Percentiles rank a stretch among this genome's conserved stretches.
phyloP scores from a whole-genome alignment of 305 asterid species.

The Euphrasia arctica region DNA sequence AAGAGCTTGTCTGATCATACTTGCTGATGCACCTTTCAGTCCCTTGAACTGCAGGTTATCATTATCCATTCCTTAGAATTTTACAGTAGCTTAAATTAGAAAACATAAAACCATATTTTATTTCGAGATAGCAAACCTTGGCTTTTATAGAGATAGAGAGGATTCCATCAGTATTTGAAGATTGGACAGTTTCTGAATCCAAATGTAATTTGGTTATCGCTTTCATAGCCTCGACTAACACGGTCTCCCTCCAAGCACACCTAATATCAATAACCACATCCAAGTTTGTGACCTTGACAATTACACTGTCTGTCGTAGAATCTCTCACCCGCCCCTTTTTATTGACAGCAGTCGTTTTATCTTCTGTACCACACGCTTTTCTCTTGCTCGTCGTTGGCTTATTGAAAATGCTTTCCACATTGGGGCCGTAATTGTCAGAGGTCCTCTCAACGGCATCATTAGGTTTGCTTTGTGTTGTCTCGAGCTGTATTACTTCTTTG shows the following conservation, averaged over 20 bases:
- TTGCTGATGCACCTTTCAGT: constrained; percentile 49
- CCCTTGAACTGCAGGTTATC: constrained; percentile 44
- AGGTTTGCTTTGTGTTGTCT: constrained; percentile 38
- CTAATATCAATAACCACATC: constrained; percentile 56
- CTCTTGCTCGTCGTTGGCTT: constrained; percentile 49
- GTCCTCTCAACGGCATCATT: constrained; percentile 61
- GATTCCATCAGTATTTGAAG: constrained; percentile 60
- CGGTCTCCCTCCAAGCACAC: constrained; percentile 60
- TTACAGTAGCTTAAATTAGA: not conserved
- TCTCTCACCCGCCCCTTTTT: constrained; percentile 34
- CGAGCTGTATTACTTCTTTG: constrained; percentile 41
- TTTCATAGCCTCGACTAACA: constrained; percentile 56
- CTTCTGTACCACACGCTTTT: constrained; percentile 45
- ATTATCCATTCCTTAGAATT: not conserved
- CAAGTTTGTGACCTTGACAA: constrained; percentile 45
- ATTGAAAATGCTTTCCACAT: constrained; percentile 31
- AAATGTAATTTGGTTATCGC: constrained; percentile 51
- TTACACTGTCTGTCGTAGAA: constrained; percentile 41
- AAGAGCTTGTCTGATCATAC: constrained; percentile 53
- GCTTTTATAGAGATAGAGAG: constrained; percentile 57
- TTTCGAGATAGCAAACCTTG: constrained; percentile 47
- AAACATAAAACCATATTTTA: not conserved
- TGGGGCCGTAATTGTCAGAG: constrained; percentile 57
- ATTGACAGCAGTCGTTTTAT: constrained; percentile 33
- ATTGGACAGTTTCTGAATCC: constrained; percentile 62